Base-by-base conservation (phyloP, 441 rosid species). In the California macrophylla region DNA sequence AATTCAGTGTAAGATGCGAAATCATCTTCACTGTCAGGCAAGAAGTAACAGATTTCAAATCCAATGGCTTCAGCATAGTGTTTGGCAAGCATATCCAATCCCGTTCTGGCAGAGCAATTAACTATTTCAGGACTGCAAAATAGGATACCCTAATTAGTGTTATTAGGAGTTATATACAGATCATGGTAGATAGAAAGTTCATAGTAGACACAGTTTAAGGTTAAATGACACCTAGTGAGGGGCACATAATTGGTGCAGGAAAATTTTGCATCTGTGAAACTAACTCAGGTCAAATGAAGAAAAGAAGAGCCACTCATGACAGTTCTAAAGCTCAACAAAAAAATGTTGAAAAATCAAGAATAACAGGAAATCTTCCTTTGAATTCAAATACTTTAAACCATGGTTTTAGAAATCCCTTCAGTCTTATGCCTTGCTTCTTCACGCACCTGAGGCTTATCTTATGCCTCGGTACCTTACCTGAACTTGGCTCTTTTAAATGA, bases 61-160 rank as follows among this genome's bases (percentile, higher is more conserved):
- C 94, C 93, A 72, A 82, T 75, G 56, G 97, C 89, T 77, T 90
- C 96, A 6, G 83, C 78, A 74, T 85, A 87, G 76, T 92, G 98
- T 76, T 86, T 87, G 28, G 96, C 77, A 4, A 94, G 97, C 90
- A 87, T 85, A 82, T 94, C 98, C 84, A 94, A 77, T 74, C 99
- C 96, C 28, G 99, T 94, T 81, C 97, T 85, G 75, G 99, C 99
- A 18, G 99, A 92, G 82, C 99, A 94, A 77, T 94, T 92, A 67
- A 94, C 80, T 68, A 86, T 86, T 78, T 83, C 89, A 69, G 99
- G 99, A 74, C 97, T 93, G 87, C 75, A 82, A 71, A 81, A 80
- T 60, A 81, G 69, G 54, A 76, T 73, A 68, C 70, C 66, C 64
- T 15, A 74, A 45, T n/a, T 45, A 18, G 25, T 18, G 61, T 8